Evolutionary conservation across 2,329 filamentous ascomycete species (phyloP), one percentile per base, ranked within the genome.

Genomic region (Thielaviopsis punctulata): DNA sequence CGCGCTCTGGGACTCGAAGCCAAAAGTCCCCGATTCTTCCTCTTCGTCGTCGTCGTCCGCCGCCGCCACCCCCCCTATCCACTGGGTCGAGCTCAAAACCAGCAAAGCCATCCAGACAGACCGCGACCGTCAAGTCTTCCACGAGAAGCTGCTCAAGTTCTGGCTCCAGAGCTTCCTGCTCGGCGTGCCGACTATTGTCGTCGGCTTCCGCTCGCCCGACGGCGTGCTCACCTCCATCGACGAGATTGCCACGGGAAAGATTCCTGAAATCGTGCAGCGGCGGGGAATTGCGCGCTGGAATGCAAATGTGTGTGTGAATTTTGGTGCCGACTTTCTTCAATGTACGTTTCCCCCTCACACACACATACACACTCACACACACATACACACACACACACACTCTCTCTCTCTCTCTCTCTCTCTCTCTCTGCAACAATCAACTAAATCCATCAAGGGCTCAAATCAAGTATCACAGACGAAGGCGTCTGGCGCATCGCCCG

Each of bases 101-200:
- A 79, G 80, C n/a, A 81, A 77, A 41, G 80, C 84, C 57, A 80
- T 90, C 48, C 72, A 72, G 49, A 76, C 76, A 55, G 73, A 81
- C 1, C 74, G 78, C 46, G 85, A 92, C 60, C 73, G 79, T 61
- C 66, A 82, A 19, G 83, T 80, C 57, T 95, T 90, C 63, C 86
- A 95, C 66, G 78, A 85, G 48, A 96, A 96, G 64, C 74, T 96
- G 52, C 77, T 94, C 66, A 93, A 93, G 62, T 95, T 90, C 68
- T 98, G 92, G 92, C 86, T 90, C 13, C 92, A 96, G 65, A 94
- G 86, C 0, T 98, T 95, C 62, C 73, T 98, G 2, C 80, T 98
- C 1, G 90, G 90, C 41, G 89, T 96, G 1, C 87, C 88, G 0
- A 92, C 82, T 58, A 86, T 98, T 58, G 79, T 95, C 45, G 84